A percentile compares a stretch with the other conserved stretches of the same genome.
These are phyloP conservation scores for Syzygium aqueum DNA, from an alignment of 345 rosid species.

Conservation along the genomic window DNA sequence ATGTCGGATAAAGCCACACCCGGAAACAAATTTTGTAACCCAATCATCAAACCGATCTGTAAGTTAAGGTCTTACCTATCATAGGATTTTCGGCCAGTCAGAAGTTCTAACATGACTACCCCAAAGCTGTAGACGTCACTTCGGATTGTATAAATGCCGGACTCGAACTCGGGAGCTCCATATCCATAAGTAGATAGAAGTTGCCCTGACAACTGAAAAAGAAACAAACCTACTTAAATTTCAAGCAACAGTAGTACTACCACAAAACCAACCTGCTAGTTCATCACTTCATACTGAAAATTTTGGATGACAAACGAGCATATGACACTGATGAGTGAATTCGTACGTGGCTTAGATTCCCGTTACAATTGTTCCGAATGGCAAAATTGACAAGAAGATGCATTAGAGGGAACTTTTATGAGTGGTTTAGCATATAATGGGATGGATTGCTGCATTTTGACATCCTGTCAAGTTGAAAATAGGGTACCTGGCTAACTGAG, in stretches of 20 bases:
- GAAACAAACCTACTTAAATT: background rate
- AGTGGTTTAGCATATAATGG: background rate
- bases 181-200: constrained; percentile 67
- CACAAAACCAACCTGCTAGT: background rate
- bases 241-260: background rate
- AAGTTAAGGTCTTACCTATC: constrained; percentile 46
- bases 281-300: background rate
- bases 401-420: background rate
- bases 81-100: constrained; percentile 82
- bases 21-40: background rate
- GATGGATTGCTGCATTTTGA: background rate
- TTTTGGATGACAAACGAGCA: background rate
- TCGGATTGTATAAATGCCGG: constrained; percentile 73
- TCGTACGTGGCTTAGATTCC: background rate
- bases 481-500: constrained; percentile 81
- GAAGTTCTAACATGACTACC: constrained; percentile 92
- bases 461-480: background rate
- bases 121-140: constrained; percentile 99
- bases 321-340: background rate
- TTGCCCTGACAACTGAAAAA: constrained; percentile 84
- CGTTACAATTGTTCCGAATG: background rate
- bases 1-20: background rate
- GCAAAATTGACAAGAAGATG: background rate
- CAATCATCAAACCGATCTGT: background rate
- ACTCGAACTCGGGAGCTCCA: constrained; percentile 97